phyloP scores from a whole-genome alignment of 2,329 filamentous ascomycete genomes.

The Colletotrichum salicis region DNA sequence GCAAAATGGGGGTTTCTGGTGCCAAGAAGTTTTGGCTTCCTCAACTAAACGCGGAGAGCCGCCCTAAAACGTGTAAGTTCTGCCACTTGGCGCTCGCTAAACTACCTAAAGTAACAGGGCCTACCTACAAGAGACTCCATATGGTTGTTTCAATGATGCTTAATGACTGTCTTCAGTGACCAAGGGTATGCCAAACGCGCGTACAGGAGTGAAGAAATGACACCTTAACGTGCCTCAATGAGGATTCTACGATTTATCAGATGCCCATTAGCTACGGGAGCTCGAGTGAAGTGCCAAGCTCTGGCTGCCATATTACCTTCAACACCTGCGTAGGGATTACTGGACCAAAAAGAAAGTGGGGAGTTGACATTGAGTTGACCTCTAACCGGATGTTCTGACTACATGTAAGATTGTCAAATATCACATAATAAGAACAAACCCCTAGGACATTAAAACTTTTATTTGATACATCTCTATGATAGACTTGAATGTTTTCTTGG shows the following conservation, averaged over 20 bases:
- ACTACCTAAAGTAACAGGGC: neutral
- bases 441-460: neutral
- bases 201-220: no score
- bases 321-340: no score
- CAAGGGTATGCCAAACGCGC: no score
- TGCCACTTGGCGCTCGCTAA: neutral
- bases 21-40: neutral
- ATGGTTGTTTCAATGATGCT: no score
- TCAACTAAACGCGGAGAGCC: neutral
- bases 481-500: neutral
- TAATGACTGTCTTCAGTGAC: no score
- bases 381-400: neutral
- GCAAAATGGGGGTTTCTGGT: neutral
- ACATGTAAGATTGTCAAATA: neutral
- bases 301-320: no score
- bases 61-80: conserved; percentile 12
- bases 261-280: no score
- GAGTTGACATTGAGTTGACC: neutral
- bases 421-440: neutral
- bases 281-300: no score
- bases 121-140: neutral
- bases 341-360: neutral
- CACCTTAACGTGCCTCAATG: no score
- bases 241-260: no score
- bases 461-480: neutral